phyloP scores from a whole-genome alignment of 1,284 basidiomycete genomes.

The Cryptococcus sp. region DNA sequence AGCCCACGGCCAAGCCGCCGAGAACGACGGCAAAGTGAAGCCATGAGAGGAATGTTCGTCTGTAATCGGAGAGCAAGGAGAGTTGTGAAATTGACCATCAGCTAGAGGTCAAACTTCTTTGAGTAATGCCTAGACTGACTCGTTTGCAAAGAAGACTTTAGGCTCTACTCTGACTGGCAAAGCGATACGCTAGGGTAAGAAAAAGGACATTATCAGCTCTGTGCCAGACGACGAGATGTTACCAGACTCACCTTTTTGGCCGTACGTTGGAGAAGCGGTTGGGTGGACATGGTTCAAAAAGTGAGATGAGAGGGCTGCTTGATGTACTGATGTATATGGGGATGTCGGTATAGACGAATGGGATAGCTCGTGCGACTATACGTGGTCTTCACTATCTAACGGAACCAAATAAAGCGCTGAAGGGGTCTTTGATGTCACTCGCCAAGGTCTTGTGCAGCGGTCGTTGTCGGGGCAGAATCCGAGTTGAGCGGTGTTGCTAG shows the following conservation, averaged over 20 bases:
- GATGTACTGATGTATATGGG: too few species aligned
- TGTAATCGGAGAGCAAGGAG: slow-evolving; percentile 10
- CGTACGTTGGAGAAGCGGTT: slow-evolving; percentile 94
- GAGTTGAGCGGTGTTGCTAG: too few species aligned
- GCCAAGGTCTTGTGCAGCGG: too few species aligned
- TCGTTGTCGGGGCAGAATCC: too few species aligned
- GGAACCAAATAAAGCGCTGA: too few species aligned
- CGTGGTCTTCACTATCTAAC: too few species aligned
- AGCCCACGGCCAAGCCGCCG: slow-evolving; percentile 88
- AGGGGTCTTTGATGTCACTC: too few species aligned
- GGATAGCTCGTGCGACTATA: neutral
- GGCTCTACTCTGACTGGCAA: slow-evolving; percentile 92
- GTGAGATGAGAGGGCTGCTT: too few species aligned
- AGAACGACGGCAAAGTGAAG: slow-evolving; percentile 93
- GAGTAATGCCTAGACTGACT: slow-evolving; percentile 56
- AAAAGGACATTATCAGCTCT: neutral
- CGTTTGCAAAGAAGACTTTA: slow-evolving; percentile 88
- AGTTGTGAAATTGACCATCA: neutral
- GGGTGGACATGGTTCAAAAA: slow-evolving; percentile 76
- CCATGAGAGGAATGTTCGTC: slow-evolving; percentile 89
- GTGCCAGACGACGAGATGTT: neutral
- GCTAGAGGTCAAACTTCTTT: neutral
- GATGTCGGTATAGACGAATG: too few species aligned
- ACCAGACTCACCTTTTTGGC: slow-evolving; percentile 64
- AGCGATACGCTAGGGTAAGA: slow-evolving; percentile 67